Percentiles rank a stretch among this genome's conserved stretches.
Conservation (phyloP, 768 basidiomycete species). For the Tubosaeta sp. region DNA sequence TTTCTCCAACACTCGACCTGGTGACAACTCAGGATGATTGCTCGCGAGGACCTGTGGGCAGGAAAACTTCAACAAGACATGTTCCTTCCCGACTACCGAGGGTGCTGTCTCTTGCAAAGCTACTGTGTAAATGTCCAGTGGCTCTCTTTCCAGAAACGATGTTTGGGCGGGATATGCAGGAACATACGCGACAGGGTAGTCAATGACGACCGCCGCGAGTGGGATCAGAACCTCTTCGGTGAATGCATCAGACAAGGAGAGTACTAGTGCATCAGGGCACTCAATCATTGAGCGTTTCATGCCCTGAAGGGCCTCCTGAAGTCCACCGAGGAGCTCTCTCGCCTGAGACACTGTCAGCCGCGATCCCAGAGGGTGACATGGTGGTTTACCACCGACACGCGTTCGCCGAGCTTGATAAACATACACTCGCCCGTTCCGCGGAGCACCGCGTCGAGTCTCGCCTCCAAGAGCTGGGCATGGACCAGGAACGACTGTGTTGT, state of each 20-base stretch:
- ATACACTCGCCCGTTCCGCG: neutral
- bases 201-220: slow-evolving; percentile 55
- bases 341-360: slow-evolving; percentile 11
- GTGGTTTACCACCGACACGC: slow-evolving; percentile 20
- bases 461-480: slow-evolving; percentile 30
- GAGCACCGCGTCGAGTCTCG: slow-evolving; percentile 7
- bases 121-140: slow-evolving; percentile 48
- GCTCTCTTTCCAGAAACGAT: slow-evolving; percentile 41
- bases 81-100: slow-evolving; percentile 11
- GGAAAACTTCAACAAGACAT: slow-evolving; percentile 54
- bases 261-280: slow-evolving; percentile 14
- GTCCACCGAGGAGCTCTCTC: slow-evolving; percentile 4
- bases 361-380: neutral
- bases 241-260: slow-evolving; percentile 28
- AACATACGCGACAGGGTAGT: slow-evolving; percentile 56
- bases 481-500: slow-evolving; percentile 56
- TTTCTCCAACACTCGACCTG: slow-evolving; percentile 22
- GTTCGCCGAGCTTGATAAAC: slow-evolving; percentile 18
- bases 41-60: slow-evolving; percentile 38
- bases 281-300: slow-evolving; percentile 4
- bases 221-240: slow-evolving; percentile 37
- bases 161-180: slow-evolving; percentile 38
- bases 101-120: slow-evolving; percentile 6
- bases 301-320: slow-evolving; percentile 13
- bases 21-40: slow-evolving; percentile 11